A percentile compares a stretch with the other conserved stretches of the same genome.
Evolutionary conservation across 2,329 filamentous ascomycete genomes (phyloP).

Genomic region (Pseudopyricularia cyperi): DNA sequence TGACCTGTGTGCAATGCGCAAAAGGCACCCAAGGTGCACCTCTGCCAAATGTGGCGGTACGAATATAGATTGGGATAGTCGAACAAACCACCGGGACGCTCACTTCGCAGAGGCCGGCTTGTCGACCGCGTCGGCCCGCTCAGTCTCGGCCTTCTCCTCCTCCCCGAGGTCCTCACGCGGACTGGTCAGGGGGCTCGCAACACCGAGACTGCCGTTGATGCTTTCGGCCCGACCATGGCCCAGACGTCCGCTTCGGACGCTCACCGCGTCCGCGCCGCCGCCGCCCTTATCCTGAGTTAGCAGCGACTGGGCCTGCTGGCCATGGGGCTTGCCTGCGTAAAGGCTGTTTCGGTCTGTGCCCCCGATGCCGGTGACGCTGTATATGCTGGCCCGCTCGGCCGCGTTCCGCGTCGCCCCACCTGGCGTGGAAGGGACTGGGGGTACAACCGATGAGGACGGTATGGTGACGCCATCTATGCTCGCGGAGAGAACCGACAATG

Average conservation of each 20-base stretch:
- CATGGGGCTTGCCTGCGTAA: slow-evolving; percentile 41
- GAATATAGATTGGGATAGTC: too few species aligned
- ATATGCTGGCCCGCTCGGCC: slow-evolving; percentile 64
- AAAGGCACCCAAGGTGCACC: too few species aligned
- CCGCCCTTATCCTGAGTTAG: slow-evolving; percentile 25
- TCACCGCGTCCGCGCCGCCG: slow-evolving; percentile 51
- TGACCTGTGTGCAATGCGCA: too few species aligned
- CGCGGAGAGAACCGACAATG: slow-evolving; percentile 63
- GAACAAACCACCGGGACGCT: neutral
- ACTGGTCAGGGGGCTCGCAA: slow-evolving; percentile 49
- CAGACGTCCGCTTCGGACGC: slow-evolving; percentile 62
- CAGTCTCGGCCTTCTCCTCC: neutral
- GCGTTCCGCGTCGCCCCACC: slow-evolving; percentile 23
- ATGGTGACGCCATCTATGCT: slow-evolving; percentile 39
- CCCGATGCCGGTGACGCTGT: slow-evolving; percentile 59
- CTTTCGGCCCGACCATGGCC: slow-evolving; percentile 75
- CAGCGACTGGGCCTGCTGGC: slow-evolving; percentile 9
- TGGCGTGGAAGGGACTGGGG: slow-evolving; percentile 25
- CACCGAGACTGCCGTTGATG: slow-evolving; percentile 61
- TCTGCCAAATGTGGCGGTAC: too few species aligned
- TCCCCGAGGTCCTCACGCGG: slow-evolving; percentile 13
- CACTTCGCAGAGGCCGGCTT: neutral
- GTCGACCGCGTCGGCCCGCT: neutral
- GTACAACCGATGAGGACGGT: slow-evolving; percentile 11
- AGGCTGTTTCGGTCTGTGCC: slow-evolving; percentile 70